Conservation (phyloP, 371 early-diverging fungal species). For the Rhizopus microsporus region DNA sequence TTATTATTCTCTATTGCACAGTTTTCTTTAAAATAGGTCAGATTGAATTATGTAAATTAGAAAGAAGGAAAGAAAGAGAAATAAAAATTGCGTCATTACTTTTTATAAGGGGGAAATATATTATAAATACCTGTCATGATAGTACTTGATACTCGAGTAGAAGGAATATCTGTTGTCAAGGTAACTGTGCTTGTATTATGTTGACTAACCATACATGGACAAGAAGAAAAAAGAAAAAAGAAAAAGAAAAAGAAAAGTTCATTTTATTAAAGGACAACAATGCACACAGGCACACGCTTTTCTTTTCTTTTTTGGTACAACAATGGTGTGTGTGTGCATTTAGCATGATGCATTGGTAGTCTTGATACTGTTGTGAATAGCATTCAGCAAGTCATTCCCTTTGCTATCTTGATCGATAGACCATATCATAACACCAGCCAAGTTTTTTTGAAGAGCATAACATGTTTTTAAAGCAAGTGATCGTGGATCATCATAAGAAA, state of each 20-base stretch:
- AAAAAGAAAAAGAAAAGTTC: neutral
- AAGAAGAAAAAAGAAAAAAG: neutral
- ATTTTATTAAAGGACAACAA: neutral
- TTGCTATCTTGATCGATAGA: conserved; percentile 29
- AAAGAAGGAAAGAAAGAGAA: conserved; percentile 5
- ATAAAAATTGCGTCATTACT: conserved; percentile 26
- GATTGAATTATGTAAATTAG: neutral
- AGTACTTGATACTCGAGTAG: conserved; percentile 18
- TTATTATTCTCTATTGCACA: neutral
- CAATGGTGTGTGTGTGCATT: neutral
- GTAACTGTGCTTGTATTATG: conserved; percentile 17
- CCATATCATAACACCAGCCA: conserved; percentile 62
- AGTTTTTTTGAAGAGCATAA: conserved; percentile 32
- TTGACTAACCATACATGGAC: conserved; percentile 15
- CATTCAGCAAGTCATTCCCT: conserved; percentile 28
- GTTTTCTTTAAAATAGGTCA: neutral
- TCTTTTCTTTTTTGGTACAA: conserved; percentile 1
- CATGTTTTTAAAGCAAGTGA: conserved; percentile 53
- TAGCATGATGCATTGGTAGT: too few relatives aligned
- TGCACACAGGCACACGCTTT: neutral
- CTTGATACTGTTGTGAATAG: conserved; percentile 9
- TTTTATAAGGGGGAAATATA: neutral
- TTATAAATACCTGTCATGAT: conserved; percentile 20
- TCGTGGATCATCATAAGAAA: conserved; percentile 63
- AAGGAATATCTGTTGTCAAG: conserved; percentile 1